Evolutionary conservation across 2,329 filamentous ascomycete species (phyloP).

Genomic region (Teratosphaeria pseudoeucalypti): DNA sequence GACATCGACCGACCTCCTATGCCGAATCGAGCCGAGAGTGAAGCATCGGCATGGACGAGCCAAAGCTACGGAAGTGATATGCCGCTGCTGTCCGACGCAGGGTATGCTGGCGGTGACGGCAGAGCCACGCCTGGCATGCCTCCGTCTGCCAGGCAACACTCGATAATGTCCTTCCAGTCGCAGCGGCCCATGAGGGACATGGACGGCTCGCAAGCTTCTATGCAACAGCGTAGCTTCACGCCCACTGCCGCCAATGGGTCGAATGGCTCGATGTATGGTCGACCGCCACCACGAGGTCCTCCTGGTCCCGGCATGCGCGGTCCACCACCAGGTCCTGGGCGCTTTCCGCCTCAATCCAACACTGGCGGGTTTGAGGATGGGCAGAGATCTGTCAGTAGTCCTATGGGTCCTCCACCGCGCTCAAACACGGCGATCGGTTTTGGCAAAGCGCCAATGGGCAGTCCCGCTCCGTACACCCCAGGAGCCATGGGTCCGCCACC

Average conservation of each 20-base stretch:
- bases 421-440: neutral
- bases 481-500: constrained; percentile 3
- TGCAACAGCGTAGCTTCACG: constrained; percentile 7
- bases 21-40: constrained; percentile 38
- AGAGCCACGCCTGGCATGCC: constrained; percentile 8
- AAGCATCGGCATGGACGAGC: constrained; percentile 42
- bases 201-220: constrained; percentile 3
- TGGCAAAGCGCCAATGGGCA: neutral
- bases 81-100: constrained; percentile 49
- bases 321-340: neutral
- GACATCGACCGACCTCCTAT: constrained; percentile 32
- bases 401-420: neutral
- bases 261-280: neutral
- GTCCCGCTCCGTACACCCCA: neutral
- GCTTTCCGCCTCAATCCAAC: neutral
- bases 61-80: constrained; percentile 53
- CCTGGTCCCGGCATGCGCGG: neutral
- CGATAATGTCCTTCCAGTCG: constrained; percentile 11
- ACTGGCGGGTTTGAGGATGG: neutral
- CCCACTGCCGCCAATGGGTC: constrained; percentile 6
- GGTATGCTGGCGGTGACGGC: constrained; percentile 8
- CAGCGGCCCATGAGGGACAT: constrained; percentile 10
- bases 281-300: neutral
- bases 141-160: constrained; percentile 15
- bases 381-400: neutral